Evolutionary conservation across 1,284 basidiomycete species (phyloP), one percentile per base, ranked within the genome.

Genomic region (Leccinum griseonigrum): DNA sequence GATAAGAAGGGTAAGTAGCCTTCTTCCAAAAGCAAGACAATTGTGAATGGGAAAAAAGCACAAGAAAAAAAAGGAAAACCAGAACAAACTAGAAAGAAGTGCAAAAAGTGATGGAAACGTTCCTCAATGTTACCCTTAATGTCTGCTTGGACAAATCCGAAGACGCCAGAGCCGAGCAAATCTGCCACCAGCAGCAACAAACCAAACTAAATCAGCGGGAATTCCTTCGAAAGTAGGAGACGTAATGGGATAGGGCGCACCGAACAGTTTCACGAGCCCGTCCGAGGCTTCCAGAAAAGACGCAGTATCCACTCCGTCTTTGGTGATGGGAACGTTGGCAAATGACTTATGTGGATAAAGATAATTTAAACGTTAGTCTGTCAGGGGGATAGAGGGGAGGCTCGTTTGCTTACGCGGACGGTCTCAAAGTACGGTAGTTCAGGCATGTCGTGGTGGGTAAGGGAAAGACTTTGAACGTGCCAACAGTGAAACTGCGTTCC

Each of bases 281-380:
- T 97, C 94, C 48, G 93, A 89, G 1, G 96, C 96, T 72, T 94
- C 89, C 60, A 95, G 81, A 80, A 98, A 99, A 4, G 83, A 77
- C 28, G 78, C 72, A 0, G 95, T 95, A 69, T 94, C 87, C 60
- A 98, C 86, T n/a, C 96, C 95, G 8, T 80, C 77, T 48, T 86
- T 84, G 31, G 85, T 87, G 70, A 92, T 81, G 26, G 87, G 84
- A 36, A 98, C 93, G 69, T 97, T 92, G 69, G 84, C 86, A 76
- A 93, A 97, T 22, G 92, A 94, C 94, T 97, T 26, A 22, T 50
- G 48, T 6, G 11, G 54, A 63, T 58, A 50, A 54, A 16, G 13
- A 14, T 48, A 48, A 48, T 22, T 46, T 50, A 9, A 48, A 26
- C 48, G 48, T 50, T 26, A 50, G 46, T 13, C 6, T 26, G 16